Percentiles rank a stretch among this genome's conserved stretches.
Evolutionary conservation across 257 asterid genomes (phyloP).

Genomic region (Petrea volubilis): DNA sequence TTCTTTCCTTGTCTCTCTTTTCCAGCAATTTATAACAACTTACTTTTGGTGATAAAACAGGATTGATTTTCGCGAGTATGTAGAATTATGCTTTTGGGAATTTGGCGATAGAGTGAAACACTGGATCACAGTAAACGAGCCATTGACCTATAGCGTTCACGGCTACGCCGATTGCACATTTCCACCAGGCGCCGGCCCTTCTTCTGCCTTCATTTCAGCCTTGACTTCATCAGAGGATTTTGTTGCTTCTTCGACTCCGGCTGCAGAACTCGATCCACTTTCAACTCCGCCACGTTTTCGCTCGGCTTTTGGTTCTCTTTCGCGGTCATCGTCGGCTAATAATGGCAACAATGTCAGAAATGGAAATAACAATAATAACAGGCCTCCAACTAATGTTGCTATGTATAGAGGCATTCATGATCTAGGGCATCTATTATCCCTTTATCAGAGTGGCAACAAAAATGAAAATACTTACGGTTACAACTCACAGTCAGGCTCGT

Average conservation of each 20-base stretch:
- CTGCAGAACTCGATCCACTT: background rate
- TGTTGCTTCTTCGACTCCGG: background rate
- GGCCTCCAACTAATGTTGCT: too few species aligned
- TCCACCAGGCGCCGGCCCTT: conserved; percentile 9
- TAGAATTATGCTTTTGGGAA: conserved; percentile 34
- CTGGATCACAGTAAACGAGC: conserved; percentile 39
- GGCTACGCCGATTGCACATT: conserved; percentile 8
- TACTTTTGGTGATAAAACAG: background rate
- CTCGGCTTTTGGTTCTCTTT: too few species aligned
- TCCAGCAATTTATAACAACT: background rate
- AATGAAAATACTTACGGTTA: background rate
- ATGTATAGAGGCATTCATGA: too few species aligned
- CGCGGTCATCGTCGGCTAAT: too few species aligned
- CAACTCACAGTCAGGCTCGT: background rate
- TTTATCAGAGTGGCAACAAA: background rate
- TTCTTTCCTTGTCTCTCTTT: too few species aligned
- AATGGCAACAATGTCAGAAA: too few species aligned
- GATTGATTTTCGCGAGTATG: conserved; percentile 27
- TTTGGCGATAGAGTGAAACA: conserved; percentile 32
- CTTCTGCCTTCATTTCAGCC: background rate
- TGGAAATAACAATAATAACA: too few species aligned
- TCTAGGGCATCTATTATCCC: background rate
- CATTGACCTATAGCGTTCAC: background rate
- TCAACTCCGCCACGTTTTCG: too few species aligned
- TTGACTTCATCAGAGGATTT: background rate